Conservation (phyloP, 805 yeast genomes). For the Suhomyces tanzawaensis region DNA sequence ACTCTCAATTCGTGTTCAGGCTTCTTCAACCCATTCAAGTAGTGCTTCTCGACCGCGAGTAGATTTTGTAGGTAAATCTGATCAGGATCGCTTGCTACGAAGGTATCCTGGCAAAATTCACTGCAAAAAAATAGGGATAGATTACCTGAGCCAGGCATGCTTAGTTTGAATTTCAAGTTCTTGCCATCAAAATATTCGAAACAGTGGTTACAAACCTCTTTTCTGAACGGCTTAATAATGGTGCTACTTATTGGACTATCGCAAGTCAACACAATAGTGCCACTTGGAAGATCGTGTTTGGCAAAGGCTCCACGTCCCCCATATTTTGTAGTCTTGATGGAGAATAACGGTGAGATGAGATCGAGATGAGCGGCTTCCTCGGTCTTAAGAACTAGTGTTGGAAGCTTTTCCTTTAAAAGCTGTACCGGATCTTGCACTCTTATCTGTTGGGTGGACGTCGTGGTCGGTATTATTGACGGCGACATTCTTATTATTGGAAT, state of each 20-base stretch:
- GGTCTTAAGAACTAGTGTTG: no score
- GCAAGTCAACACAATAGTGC: constrained; percentile 40
- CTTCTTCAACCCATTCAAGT: constrained; percentile 17
- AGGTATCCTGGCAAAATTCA: constrained; percentile 39
- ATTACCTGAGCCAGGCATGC: constrained; percentile 11
- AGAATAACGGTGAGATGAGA: constrained; percentile 29
- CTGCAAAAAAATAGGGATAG: constrained; percentile 55
- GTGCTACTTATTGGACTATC: constrained; percentile 46
- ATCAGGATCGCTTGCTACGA: constrained; percentile 34
- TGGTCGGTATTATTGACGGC: no score
- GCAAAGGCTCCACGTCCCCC: constrained; percentile 68
- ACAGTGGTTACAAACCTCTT: constrained; percentile 61
- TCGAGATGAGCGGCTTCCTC: background rate
- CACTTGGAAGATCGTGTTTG: constrained; percentile 32
- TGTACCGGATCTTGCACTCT: no score
- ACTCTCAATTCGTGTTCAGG: constrained; percentile 25
- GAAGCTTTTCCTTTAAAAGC: no score
- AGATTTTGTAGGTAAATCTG: constrained; percentile 32
- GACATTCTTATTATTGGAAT: no score
- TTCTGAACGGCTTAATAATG: constrained; percentile 51
- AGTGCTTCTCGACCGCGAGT: constrained; percentile 36
- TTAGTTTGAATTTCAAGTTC: constrained; percentile 41
- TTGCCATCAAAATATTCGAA: constrained; percentile 48
- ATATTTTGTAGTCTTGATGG: constrained; percentile 40
- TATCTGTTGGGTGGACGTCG: no score